phyloP scores from a whole-genome alignment of 164 flowering plant genomes.

The Vitis rupestris region DNA sequence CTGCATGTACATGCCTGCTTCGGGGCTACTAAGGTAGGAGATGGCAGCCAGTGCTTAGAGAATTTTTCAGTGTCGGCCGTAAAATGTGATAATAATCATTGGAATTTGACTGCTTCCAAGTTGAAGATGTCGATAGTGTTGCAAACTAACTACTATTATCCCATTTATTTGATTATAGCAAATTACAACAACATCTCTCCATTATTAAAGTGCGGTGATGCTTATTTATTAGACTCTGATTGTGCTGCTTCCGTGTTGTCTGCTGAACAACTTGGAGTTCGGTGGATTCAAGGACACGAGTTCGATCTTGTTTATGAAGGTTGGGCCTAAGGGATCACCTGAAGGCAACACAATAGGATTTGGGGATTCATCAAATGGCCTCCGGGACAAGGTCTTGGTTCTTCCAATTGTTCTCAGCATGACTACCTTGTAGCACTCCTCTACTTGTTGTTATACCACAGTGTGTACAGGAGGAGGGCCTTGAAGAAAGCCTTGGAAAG shows the following conservation, averaged over 20 bases:
- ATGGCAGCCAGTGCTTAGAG: slow-evolving; percentile 28
- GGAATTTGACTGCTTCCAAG: no score
- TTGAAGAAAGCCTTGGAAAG: slow-evolving; percentile 32
- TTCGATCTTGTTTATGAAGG: slow-evolving; percentile 73
- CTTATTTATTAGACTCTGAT: slow-evolving; percentile 25
- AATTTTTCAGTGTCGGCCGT: slow-evolving; percentile 10
- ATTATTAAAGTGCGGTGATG: slow-evolving; percentile 63
- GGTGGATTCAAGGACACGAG: slow-evolving; percentile 83
- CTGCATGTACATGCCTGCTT: slow-evolving; percentile 51
- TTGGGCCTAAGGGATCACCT: slow-evolving; percentile 28
- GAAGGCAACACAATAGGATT: slow-evolving; percentile 2
- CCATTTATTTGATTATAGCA: slow-evolving; percentile 57
- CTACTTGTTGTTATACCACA: slow-evolving; percentile 50
- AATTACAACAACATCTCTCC: slow-evolving; percentile 61
- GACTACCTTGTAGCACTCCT: slow-evolving; percentile 49
- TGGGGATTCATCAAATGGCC: slow-evolving; percentile 29
- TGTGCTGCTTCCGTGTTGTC: slow-evolving; percentile 92
- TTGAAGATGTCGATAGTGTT: no score
- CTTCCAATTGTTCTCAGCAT: slow-evolving; percentile 16
- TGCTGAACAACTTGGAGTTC: slow-evolving; percentile 66
- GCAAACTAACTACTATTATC: slow-evolving; percentile 70
- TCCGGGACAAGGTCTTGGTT: slow-evolving; percentile 2
- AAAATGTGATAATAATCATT: no score
- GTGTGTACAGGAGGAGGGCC: slow-evolving; percentile 37
- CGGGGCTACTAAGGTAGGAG: slow-evolving; percentile 44